Evolutionary conservation across 2,329 filamentous ascomycete species (phyloP).

Genomic region (Talaromyces marneffei): DNA sequence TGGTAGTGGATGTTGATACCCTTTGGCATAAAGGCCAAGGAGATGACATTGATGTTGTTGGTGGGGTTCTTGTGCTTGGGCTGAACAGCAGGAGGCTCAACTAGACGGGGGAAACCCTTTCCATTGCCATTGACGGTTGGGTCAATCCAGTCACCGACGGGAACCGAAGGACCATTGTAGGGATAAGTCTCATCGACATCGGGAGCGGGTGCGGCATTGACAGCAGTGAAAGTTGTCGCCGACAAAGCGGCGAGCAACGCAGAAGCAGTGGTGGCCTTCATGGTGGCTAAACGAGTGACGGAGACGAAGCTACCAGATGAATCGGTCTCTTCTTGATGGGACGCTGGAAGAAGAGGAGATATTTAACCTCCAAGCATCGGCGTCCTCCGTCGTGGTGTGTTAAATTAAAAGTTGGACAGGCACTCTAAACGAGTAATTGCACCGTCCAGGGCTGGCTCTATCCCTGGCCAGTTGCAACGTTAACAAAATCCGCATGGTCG

Average conservation of each 20-base stretch:
- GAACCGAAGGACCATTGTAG: conserved; percentile 46
- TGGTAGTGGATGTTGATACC: conserved; percentile 52
- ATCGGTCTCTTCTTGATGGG: neutral
- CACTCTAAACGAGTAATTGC: neutral
- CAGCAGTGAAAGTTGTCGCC: conserved; percentile 19
- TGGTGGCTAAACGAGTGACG: neutral
- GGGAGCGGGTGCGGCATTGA: conserved; percentile 34
- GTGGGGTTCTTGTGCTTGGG: conserved; percentile 39
- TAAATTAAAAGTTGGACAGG: neutral
- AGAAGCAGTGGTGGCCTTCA: conserved; percentile 11
- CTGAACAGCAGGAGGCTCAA: conserved; percentile 47
- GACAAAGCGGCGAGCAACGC: conserved; percentile 20
- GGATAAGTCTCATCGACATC: conserved; percentile 29
- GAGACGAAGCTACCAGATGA: neutral
- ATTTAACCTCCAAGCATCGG: neutral
- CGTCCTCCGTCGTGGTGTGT: neutral
- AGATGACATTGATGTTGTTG: conserved; percentile 52
- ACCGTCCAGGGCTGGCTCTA: neutral
- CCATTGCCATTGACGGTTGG: conserved; percentile 48
- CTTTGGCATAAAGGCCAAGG: conserved; percentile 43
- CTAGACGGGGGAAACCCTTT: conserved; percentile 47
- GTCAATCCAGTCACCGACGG: conserved; percentile 50
- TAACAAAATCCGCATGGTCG: neutral
- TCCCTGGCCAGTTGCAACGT: neutral
- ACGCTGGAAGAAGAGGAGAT: neutral